Evolutionary conservation across 2,329 filamentous ascomycete genomes (phyloP).

Genomic region (Penicillium janthinellum): DNA sequence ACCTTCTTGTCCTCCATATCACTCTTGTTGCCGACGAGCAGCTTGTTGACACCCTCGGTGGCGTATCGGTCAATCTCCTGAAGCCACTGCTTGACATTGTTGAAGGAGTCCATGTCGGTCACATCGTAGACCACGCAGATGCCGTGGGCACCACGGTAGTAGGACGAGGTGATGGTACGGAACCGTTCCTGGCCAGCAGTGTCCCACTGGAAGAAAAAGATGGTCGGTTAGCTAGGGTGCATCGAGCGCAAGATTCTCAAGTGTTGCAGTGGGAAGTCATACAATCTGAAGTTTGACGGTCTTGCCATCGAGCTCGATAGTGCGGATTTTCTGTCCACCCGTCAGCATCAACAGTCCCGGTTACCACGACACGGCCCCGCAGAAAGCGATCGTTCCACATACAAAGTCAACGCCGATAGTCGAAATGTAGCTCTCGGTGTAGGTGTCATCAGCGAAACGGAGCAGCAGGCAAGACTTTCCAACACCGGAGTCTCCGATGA

Average conservation of each 20-base stretch:
- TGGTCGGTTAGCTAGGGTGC: slow-evolving; percentile 15
- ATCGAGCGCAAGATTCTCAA: neutral
- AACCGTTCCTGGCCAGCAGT: slow-evolving; percentile 99
- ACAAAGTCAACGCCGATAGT: slow-evolving; percentile 99
- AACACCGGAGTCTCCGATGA: slow-evolving; percentile 99
- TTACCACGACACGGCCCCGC: slow-evolving; percentile 4
- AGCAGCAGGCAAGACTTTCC: slow-evolving; percentile 99
- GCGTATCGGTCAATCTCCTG: slow-evolving; percentile 99
- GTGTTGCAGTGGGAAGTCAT: slow-evolving; percentile 43
- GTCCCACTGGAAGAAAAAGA: slow-evolving; percentile 73
- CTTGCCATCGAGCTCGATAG: slow-evolving; percentile 99
- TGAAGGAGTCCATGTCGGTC: slow-evolving; percentile 99
- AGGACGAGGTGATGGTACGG: slow-evolving; percentile 98
- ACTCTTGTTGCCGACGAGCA: slow-evolving; percentile 99
- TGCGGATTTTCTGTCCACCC: slow-evolving; percentile 86
- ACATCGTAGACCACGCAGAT: slow-evolving; percentile 99
- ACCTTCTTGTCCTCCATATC: slow-evolving; percentile 99
- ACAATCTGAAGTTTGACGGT: slow-evolving; percentile 99
- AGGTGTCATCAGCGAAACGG: slow-evolving; percentile 98
- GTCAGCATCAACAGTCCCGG: slow-evolving; percentile 23
- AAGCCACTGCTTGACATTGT: slow-evolving; percentile 99
- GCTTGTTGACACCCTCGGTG: slow-evolving; percentile 98
- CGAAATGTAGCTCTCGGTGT: slow-evolving; percentile 99
- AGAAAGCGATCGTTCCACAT: slow-evolving; percentile 48
- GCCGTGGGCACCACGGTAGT: slow-evolving; percentile 98